These are phyloP conservation scores for Boechera divaricarpa DNA, from an alignment of 345 rosid species.

Conservation along the genomic window DNA sequence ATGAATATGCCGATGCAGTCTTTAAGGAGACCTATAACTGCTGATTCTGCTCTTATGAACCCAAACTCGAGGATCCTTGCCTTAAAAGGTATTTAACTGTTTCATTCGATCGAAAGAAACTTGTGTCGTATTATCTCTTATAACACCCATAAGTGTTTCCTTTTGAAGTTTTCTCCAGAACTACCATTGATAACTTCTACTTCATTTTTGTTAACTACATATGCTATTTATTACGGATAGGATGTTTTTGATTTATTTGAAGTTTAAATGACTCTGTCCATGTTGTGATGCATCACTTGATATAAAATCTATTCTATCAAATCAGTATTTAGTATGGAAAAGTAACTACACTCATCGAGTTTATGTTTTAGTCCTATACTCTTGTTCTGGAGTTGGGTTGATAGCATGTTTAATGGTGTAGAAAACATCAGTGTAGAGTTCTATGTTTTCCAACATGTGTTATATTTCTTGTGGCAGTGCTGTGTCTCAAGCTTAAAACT, in stretches of 20 bases:
- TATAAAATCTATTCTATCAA: constrained; percentile 2
- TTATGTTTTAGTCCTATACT: constrained; percentile 20
- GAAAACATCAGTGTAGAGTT: constrained; percentile 3
- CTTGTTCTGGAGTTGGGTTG: background rate
- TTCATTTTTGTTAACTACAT: constrained; percentile 2
- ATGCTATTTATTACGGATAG: constrained; percentile 17
- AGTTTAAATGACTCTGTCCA: constrained; percentile 10
- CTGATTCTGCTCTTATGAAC: constrained; percentile 95
- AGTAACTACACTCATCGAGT: constrained; percentile 1
- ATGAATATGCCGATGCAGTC: constrained; percentile 98
- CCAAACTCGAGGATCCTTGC: constrained; percentile 89
- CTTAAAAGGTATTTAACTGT: constrained; percentile 62
- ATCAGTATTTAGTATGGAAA: constrained; percentile 6
- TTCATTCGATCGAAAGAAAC: constrained; percentile 11
- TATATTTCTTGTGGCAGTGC: constrained; percentile 12
- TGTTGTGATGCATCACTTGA: constrained; percentile 22
- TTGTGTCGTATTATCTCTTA: background rate
- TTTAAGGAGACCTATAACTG: constrained; percentile 92
- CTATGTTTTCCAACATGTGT: constrained; percentile 7
- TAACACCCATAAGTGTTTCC: constrained; percentile 23
- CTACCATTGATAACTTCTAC: constrained; percentile 15
- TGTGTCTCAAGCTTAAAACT: constrained; percentile 15
- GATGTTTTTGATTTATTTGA: background rate
- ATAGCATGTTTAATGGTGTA: constrained; percentile 12
- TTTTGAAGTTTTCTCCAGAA: constrained; percentile 22